These are phyloP conservation scores for Macrocybe gigantea DNA, from an alignment of 768 basidiomycete species.

Conservation along the genomic window DNA sequence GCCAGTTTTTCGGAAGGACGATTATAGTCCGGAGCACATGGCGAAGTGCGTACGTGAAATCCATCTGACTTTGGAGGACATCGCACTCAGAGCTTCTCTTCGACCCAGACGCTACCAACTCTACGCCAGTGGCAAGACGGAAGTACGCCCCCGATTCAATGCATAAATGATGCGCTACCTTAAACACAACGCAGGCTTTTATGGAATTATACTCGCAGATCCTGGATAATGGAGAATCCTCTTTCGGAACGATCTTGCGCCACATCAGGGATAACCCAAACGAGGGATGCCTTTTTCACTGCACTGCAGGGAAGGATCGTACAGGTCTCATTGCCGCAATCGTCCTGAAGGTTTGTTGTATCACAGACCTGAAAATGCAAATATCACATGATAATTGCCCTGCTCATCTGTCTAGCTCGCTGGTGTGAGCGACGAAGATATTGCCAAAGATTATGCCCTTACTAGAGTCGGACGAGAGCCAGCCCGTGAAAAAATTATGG, in stretches of 20 bases:
- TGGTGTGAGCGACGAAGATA: conserved; percentile 57
- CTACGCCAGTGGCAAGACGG: conserved; percentile 76
- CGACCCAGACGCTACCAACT: conserved; percentile 55
- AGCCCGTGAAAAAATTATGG: conserved; percentile 63
- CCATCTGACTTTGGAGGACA: conserved; percentile 9
- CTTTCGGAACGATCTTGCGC: conserved; percentile 67
- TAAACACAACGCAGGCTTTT: conserved; percentile 48
- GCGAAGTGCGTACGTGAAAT: conserved; percentile 63
- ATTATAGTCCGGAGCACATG: conserved; percentile 82
- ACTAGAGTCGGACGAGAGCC: conserved; percentile 80
- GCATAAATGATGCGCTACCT: neutral
- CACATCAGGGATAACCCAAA: conserved; percentile 68
- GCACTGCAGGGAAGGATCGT: conserved; percentile 83
- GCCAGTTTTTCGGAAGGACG: conserved; percentile 67
- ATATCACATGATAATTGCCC: neutral
- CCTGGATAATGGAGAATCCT: conserved; percentile 61
- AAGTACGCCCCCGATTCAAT: conserved; percentile 34
- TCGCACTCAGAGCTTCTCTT: conserved; percentile 18
- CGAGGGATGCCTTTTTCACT: conserved; percentile 67
- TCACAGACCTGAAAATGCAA: neutral
- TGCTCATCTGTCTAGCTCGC: conserved; percentile 44
- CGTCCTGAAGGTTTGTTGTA: conserved; percentile 51
- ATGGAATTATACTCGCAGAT: conserved; percentile 81
- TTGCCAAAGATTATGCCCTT: conserved; percentile 72
- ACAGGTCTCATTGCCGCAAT: conserved; percentile 75